Base-by-base conservation (phyloP, 2,329 filamentous ascomycete genomes). In the Claviceps lovelessii region DNA sequence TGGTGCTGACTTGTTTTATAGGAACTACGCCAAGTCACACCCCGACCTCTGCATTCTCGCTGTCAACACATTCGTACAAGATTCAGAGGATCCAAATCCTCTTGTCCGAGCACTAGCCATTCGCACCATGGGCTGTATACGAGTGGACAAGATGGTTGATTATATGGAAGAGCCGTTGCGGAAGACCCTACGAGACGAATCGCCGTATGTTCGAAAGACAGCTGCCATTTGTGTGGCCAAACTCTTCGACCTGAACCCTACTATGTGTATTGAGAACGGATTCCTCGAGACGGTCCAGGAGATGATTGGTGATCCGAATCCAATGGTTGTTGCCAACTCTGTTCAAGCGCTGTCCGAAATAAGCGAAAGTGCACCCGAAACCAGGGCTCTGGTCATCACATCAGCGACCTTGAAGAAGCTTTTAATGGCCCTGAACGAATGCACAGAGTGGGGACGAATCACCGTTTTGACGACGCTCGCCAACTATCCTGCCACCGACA, bases 1-100 rank as follows among this genome's bases (percentile, higher is more conserved):
- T n/a, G 6, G 17, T 29, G 49, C 55, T 59, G 48, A 54, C 33
- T 56, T 44, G 47, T 29, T 42, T 5, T 45, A 35, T 49, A 95
- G 90, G 90, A 98, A 98, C 72, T 98, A 98, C 72, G 93, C 93
- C 64, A 98, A 98, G 76, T 95, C 91, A 61, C 93, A 98, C 72
- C 93, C 93, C 37, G 93, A 98, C 68, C 83, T 98, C 41, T 98
- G 93, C 70, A 98, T 98, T 72, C 83, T 98, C 62, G 93, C 93
- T 61, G 93, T 98, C 67, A 98, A 98, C 69, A 98, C 93, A 15
- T 98, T 98, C 66, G 93, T 97, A 6, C 93, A 98, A 78, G 93
- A 98, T 70, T 93, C 93, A 17, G 93, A 98, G 80, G 93, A 98
- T 65, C 93, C 93, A 47, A 98, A 98, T 66, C 93, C 93, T 15